Conservation (phyloP, 768 basidiomycete genomes). For the Austroboletus eburneus region DNA sequence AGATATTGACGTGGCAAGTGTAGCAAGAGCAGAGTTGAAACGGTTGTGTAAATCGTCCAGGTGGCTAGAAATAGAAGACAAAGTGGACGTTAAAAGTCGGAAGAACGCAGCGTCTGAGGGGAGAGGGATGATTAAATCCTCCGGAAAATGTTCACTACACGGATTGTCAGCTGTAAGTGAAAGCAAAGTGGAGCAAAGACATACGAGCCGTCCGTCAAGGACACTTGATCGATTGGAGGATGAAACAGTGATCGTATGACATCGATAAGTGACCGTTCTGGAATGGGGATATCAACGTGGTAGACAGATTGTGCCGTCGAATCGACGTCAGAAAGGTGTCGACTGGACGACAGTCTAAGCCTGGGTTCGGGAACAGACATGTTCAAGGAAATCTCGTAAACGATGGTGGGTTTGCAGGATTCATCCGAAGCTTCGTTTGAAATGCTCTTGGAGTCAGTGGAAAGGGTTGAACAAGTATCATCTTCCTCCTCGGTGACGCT, state of each 20-base stretch:
- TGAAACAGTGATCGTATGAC: slow-evolving; percentile 8
- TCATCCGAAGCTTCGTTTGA: not conserved
- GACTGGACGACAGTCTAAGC: slow-evolving; percentile 48
- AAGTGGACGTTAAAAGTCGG: slow-evolving; percentile 57
- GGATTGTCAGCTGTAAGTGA: not conserved
- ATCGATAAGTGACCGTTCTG: slow-evolving; percentile 5
- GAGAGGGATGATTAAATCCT: slow-evolving; percentile 73
- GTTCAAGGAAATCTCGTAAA: slow-evolving; percentile 54
- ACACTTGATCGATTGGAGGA: not conserved
- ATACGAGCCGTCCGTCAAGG: slow-evolving; percentile 3
- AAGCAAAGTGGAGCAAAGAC: not conserved
- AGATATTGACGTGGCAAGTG: slow-evolving; percentile 42
- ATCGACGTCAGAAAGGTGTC: slow-evolving; percentile 4
- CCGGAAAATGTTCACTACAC: slow-evolving; percentile 3
- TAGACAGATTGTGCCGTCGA: slow-evolving; percentile 3
- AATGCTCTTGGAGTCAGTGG: not conserved
- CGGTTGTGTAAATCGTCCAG: slow-evolving; percentile 27
- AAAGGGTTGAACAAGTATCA: not conserved
- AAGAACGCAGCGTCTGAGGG: slow-evolving; percentile 81
- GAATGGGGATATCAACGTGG: slow-evolving; percentile 11
- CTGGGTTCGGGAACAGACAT: slow-evolving; percentile 52
- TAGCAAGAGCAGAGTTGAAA: slow-evolving; percentile 46
- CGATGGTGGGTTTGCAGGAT: slow-evolving; percentile 28
- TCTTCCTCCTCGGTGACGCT: slow-evolving; percentile 2
- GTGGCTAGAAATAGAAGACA: slow-evolving; percentile 53